A percentile compares a stretch with the other conserved stretches of the same genome.
Conservation (phyloP, 805 yeast species). For the Cyberlindnera samutprakarnensis region DNA sequence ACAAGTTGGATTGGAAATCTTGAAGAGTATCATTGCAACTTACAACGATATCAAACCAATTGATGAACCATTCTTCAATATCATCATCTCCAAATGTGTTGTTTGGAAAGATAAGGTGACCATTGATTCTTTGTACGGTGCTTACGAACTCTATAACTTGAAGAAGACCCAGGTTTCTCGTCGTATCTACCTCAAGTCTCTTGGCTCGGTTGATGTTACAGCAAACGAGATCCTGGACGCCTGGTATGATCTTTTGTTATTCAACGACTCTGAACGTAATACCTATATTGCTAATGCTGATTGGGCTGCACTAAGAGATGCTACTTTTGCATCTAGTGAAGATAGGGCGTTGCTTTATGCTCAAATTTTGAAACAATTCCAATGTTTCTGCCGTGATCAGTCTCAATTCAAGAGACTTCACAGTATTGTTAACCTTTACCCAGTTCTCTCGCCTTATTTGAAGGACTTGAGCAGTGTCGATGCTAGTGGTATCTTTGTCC, state of each 20-base stretch:
- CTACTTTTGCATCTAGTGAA: constrained; percentile 34
- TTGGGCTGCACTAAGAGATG: constrained; percentile 78
- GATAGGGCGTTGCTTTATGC: constrained; percentile 16
- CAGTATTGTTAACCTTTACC: constrained; percentile 9
- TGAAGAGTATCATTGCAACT: constrained; percentile 47
- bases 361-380: constrained; percentile 16
- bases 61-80: constrained; percentile 80
- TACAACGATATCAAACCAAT: constrained; percentile 51
- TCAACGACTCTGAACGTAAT: constrained; percentile 46
- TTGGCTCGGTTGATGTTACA: constrained; percentile 50
- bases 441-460: constrained; percentile 8
- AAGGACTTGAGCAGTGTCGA: constrained; percentile 7
- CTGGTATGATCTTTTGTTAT: constrained; percentile 46
- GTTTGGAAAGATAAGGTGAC: constrained; percentile 63
- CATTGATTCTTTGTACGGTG: constrained; percentile 53
- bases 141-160: constrained; percentile 50
- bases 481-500: constrained; percentile 8
- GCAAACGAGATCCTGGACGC: constrained; percentile 44
- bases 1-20: constrained; percentile 46
- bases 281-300: constrained; percentile 72
- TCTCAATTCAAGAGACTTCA: constrained; percentile 10
- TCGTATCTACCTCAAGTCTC: constrained; percentile 65
- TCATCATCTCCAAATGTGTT: constrained; percentile 57
- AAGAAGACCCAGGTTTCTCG: constrained; percentile 61
- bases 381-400: constrained; percentile 19